phyloP scores from a whole-genome alignment of 176 grass and related monocot genomes.

The Miscanthus lutarioriparius region DNA sequence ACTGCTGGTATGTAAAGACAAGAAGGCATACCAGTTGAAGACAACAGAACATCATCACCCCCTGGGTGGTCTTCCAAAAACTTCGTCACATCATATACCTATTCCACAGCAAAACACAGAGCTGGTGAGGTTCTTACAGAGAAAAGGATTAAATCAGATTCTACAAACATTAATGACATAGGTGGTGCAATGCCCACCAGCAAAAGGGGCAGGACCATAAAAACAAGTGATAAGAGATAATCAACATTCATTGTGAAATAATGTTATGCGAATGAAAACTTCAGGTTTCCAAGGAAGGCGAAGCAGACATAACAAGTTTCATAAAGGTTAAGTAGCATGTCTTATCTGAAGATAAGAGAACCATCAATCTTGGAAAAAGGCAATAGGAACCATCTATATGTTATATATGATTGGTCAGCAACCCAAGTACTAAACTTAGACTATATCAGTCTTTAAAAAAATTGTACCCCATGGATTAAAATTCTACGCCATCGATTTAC shows the following conservation, averaged over 20 bases:
- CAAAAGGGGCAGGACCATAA: not conserved
- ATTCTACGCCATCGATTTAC: not conserved
- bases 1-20: not conserved
- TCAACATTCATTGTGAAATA: not conserved
- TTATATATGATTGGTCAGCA: not conserved
- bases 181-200: not conserved
- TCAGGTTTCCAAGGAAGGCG: not conserved
- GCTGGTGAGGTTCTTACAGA: not conserved
- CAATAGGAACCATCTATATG: not conserved
- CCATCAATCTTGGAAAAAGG: not conserved
- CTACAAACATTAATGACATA: not conserved
- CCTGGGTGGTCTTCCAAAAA: constrained; percentile 91
- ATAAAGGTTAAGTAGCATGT: not conserved
- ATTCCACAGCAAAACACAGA: not conserved
- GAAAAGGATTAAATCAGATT: not conserved
- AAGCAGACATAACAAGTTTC: not conserved
- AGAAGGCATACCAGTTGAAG: constrained; percentile 66
- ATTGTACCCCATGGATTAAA: not conserved
- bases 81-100: constrained; percentile 83
- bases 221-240: not conserved
- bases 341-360: not conserved
- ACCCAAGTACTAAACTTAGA: too few species aligned
- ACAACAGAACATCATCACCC: constrained; percentile 80
- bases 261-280: not conserved
- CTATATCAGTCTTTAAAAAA: too few species aligned